Evolutionary conservation across 2,329 filamentous ascomycete species (phyloP).

Genomic region (Aspergillus nomiae): DNA sequence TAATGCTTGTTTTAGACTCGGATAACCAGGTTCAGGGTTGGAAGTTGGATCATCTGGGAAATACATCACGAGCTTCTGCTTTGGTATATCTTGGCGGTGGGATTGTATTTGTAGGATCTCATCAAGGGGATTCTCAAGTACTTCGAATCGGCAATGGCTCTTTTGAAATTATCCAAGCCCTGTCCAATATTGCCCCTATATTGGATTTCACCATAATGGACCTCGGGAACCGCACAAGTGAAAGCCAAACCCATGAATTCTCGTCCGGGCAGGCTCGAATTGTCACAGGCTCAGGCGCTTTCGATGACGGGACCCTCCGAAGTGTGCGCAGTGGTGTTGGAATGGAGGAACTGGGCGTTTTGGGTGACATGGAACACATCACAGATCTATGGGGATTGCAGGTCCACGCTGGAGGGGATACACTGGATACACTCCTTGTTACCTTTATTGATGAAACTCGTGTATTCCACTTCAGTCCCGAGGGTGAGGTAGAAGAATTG

Average conservation of each 20-base stretch:
- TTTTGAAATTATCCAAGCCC: conserved; percentile 70
- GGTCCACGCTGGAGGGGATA: conserved; percentile 46
- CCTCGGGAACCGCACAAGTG: conserved; percentile 80
- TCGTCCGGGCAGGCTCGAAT: conserved; percentile 93
- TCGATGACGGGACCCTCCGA: conserved; percentile 81
- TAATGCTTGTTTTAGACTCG: conserved; percentile 71
- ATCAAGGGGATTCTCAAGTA: conserved; percentile 89
- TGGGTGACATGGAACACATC: conserved; percentile 76
- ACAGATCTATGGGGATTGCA: conserved; percentile 72
- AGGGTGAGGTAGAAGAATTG: conserved; percentile 83
- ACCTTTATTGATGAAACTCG: conserved; percentile 84
- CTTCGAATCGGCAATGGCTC: conserved; percentile 64
- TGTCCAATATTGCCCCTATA: conserved; percentile 86
- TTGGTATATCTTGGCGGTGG: conserved; percentile 72
- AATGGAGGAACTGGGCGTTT: conserved; percentile 79
- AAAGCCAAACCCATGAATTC: conserved; percentile 82
- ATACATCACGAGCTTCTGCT: conserved; percentile 73
- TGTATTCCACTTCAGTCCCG: conserved; percentile 72
- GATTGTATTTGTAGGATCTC: conserved; percentile 83
- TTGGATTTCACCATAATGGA: conserved; percentile 96
- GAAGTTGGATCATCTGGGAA: conserved; percentile 67
- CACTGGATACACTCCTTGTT: conserved; percentile 70
- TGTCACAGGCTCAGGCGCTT: conserved; percentile 88
- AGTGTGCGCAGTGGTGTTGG: conserved; percentile 94
- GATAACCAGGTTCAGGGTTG: conserved; percentile 71